phyloP scores from a whole-genome alignment of 306 rosid species.

The Senna tora region DNA sequence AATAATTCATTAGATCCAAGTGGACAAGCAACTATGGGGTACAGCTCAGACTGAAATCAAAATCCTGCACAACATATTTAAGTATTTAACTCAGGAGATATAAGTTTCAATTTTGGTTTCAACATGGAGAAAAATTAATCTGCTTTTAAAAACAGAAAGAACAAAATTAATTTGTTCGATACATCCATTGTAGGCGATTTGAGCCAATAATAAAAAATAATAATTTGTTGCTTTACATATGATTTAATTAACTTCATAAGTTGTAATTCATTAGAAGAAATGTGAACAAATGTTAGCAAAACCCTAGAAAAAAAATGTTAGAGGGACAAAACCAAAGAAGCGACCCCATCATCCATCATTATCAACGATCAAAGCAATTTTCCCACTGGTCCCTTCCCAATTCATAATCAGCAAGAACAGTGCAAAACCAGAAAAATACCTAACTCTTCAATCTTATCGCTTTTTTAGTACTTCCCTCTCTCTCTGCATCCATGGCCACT shows the following conservation, averaged over 20 bases:
- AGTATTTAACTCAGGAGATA: constrained; percentile 37
- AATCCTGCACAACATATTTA: not conserved
- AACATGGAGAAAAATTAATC: not conserved
- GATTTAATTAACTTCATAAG: too few species aligned
- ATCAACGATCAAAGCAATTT: constrained; percentile 35
- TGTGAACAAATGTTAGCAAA: too few species aligned
- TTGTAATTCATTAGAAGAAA: too few species aligned
- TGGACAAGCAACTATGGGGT: constrained; percentile 39
- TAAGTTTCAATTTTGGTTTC: not conserved
- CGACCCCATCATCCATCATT: constrained; percentile 50
- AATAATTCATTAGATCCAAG: constrained; percentile 37
- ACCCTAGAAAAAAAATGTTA: not conserved
- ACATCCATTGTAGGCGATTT: constrained; percentile 33
- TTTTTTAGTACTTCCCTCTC: constrained; percentile 50
- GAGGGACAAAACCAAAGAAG: constrained; percentile 41
- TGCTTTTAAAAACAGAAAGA: too few species aligned
- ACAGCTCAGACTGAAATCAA: constrained; percentile 59
- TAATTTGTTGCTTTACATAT: too few species aligned
- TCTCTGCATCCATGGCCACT: constrained; percentile 60
- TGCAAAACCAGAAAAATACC: constrained; percentile 70
- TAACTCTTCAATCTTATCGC: constrained; percentile 66
- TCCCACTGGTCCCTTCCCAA: constrained; percentile 42
- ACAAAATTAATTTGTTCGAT: not conserved
- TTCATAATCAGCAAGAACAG: constrained; percentile 43
- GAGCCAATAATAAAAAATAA: constrained; percentile 14